A percentile compares a stretch with the other conserved stretches of the same genome.
These are phyloP conservation scores for Lentinus polychrous DNA, from an alignment of 1,284 basidiomycete species.

Conservation along the genomic window DNA sequence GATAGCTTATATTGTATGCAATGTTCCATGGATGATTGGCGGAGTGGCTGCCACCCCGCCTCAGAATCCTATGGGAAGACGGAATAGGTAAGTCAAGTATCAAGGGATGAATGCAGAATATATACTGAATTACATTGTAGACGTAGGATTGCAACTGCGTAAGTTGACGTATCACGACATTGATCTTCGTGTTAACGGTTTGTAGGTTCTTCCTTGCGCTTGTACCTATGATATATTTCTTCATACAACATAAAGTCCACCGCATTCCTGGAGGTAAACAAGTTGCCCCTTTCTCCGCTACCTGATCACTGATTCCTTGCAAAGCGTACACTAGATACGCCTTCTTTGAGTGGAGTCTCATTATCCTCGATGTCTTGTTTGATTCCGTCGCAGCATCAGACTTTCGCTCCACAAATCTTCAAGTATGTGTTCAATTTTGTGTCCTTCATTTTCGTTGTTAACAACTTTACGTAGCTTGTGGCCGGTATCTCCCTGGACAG, in stretches of 20 bases:
- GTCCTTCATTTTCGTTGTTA: neutral
- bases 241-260: conserved; percentile 78
- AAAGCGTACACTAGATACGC: conserved; percentile 76
- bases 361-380: conserved; percentile 73
- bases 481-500: conserved; percentile 20
- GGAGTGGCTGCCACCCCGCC: conserved; percentile 52
- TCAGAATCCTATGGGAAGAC: conserved; percentile 31
- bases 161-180: conserved; percentile 17
- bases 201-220: conserved; percentile 65
- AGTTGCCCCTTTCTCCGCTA: neutral
- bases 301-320: conserved; percentile 4
- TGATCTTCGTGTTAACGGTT: neutral
- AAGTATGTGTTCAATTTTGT: conserved; percentile 31
- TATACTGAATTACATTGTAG: conserved; percentile 26
- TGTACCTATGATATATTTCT: conserved; percentile 77
- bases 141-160: conserved; percentile 44
- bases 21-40: conserved; percentile 85
- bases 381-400: conserved; percentile 67
- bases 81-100: conserved; percentile 42
- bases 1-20: conserved; percentile 78
- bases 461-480: conserved; percentile 23
- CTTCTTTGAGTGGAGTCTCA: conserved; percentile 85
- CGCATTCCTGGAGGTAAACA: conserved; percentile 68
- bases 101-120: neutral
- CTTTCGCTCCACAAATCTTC: conserved; percentile 45